Conservation (phyloP, 2,329 filamentous ascomycete species). For the Huntiella moniliformis region DNA sequence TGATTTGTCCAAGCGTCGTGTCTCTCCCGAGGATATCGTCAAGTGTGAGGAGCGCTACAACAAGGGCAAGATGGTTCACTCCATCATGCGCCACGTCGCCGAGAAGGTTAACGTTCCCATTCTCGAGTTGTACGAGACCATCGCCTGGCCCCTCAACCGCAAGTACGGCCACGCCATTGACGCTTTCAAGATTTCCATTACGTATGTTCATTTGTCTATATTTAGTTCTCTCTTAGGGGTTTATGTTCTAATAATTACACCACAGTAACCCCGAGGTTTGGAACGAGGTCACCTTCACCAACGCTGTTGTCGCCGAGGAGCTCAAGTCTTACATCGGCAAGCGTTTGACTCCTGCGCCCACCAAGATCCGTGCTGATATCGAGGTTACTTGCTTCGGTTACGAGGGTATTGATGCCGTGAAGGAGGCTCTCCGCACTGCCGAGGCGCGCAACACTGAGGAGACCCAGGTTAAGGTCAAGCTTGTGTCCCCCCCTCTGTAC, state of each 20-base stretch:
- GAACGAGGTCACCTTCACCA: constrained; percentile 82
- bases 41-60: constrained; percentile 99
- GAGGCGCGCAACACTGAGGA: constrained; percentile 85
- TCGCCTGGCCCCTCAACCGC: constrained; percentile 94
- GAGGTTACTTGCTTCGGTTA: constrained; percentile 93
- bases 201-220: constrained; percentile 33
- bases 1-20: constrained; percentile 94
- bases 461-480: constrained; percentile 91
- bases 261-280: constrained; percentile 80
- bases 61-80: constrained; percentile 99
- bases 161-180: constrained; percentile 94
- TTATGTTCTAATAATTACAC: not conserved
- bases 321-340: constrained; percentile 92
- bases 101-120: constrained; percentile 94
- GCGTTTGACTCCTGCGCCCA: constrained; percentile 92
- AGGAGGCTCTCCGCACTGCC: constrained; percentile 74
- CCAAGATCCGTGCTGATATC: constrained; percentile 93
- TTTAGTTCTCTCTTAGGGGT: not conserved
- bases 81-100: constrained; percentile 95
- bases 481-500: constrained; percentile 94
- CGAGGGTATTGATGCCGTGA: constrained; percentile 96
- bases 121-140: constrained; percentile 80
- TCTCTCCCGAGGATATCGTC: constrained; percentile 90
- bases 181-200: constrained; percentile 98
- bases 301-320: constrained; percentile 68